These are phyloP conservation scores for Ganoderma lucidum DNA, from an alignment of 1,284 basidiomycete genomes.

Conservation along the genomic window DNA sequence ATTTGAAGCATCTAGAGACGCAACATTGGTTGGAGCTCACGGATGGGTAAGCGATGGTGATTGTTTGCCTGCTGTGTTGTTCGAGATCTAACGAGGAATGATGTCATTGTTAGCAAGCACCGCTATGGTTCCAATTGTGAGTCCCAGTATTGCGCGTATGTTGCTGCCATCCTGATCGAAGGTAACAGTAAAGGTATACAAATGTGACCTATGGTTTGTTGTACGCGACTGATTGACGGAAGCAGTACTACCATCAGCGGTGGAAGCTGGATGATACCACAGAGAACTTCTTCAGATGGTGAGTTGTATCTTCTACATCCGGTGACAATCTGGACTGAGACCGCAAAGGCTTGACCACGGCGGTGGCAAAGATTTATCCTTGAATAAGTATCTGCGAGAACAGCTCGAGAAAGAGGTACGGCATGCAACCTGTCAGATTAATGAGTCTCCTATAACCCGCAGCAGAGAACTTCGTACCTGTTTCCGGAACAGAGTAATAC, in stretches of 20 bases:
- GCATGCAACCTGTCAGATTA: not conserved
- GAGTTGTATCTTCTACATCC: constrained; percentile 5
- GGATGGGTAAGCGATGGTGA: constrained; percentile 54
- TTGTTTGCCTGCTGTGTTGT: not conserved
- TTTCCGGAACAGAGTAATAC: constrained; percentile 69
- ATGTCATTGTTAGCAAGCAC: constrained; percentile 56
- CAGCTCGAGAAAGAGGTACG: constrained; percentile 72
- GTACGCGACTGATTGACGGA: constrained; percentile 16
- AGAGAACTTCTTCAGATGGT: constrained; percentile 82
- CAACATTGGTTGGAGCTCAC: constrained; percentile 75
- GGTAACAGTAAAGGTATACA: constrained; percentile 34
- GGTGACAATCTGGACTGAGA: constrained; percentile 1
- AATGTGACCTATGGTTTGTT: constrained; percentile 1
- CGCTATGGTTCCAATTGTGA: constrained; percentile 72
- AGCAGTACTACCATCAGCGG: constrained; percentile 65
- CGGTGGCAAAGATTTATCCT: constrained; percentile 67
- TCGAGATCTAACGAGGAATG: not conserved
- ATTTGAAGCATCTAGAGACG: constrained; percentile 54
- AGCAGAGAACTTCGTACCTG: constrained; percentile 60
- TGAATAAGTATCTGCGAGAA: constrained; percentile 72
- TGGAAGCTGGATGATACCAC: constrained; percentile 71
- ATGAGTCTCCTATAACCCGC: not conserved
- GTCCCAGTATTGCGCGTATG: constrained; percentile 17
- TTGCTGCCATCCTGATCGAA: not conserved
- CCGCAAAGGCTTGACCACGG: constrained; percentile 74